A percentile compares a stretch with the other conserved stretches of the same genome.
These are phyloP conservation scores for Epichloe festucae DNA, from an alignment of 2,329 filamentous ascomycete species.

Conservation along the genomic window DNA sequence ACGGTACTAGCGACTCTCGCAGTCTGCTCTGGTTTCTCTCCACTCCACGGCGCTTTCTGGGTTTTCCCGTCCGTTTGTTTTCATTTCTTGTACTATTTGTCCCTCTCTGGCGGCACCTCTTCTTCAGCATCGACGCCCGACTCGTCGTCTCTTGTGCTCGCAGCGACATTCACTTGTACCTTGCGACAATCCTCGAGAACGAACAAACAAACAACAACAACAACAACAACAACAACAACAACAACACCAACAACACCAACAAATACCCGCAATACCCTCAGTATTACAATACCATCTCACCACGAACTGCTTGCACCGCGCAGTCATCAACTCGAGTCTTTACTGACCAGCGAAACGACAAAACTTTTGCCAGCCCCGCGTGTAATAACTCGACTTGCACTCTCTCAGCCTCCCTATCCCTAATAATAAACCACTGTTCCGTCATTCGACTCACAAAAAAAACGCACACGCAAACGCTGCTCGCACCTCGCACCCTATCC, in stretches of 20 bases:
- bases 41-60: slow-evolving; percentile 23
- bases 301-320: background rate
- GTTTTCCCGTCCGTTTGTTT: slow-evolving; percentile 5
- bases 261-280: background rate
- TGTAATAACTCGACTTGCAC: background rate
- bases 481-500: background rate
- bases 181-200: slow-evolving; percentile 21
- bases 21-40: slow-evolving; percentile 38
- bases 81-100: slow-evolving; percentile 5
- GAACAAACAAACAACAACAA: slow-evolving; percentile 3
- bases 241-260: background rate
- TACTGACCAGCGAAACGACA: background rate
- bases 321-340: slow-evolving; percentile 3
- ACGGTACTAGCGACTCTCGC: slow-evolving; percentile 37
- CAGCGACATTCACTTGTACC: slow-evolving; percentile 41
- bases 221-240: background rate
- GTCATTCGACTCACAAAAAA: background rate
- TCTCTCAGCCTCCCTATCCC: background rate
- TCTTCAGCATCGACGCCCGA: background rate
- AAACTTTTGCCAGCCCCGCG: background rate
- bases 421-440: background rate
- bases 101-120: background rate
- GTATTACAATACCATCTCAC: background rate
- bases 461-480: background rate
- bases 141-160: slow-evolving; percentile 10